Evolutionary conservation across 78 protist species (phyloP).

Genomic region (Parvularia atlantis): DNA sequence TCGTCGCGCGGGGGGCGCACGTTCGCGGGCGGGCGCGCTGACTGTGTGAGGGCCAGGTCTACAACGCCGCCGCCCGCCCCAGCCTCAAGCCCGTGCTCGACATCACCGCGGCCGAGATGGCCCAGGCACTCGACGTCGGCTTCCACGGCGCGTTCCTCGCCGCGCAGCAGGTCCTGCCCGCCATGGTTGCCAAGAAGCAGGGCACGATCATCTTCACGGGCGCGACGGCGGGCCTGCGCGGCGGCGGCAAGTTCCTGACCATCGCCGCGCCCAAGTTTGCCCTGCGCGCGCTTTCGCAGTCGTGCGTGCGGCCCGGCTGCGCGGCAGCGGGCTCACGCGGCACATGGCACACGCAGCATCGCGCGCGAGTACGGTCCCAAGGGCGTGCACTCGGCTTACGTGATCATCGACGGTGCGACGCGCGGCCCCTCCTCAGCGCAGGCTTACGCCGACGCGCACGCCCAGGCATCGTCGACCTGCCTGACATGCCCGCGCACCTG

Average conservation of each 20-base stretch:
- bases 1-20: no score
- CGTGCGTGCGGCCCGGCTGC: no score
- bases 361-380: slow-evolving; percentile 41
- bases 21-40: no score
- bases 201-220: slow-evolving; percentile 54
- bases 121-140: background rate
- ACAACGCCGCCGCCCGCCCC: no score
- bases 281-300: slow-evolving; percentile 35
- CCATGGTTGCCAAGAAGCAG: slow-evolving; percentile 19
- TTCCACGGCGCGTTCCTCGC: slow-evolving; percentile 31
- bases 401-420: slow-evolving; percentile 43
- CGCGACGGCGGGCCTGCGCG: slow-evolving; percentile 43
- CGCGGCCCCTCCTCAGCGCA: no score
- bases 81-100: no score
- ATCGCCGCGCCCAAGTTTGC: slow-evolving; percentile 34
- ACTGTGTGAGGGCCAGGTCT: no score
- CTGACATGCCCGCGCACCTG: no score
- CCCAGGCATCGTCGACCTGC: no score
- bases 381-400: slow-evolving; percentile 43
- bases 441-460: no score
- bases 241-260: slow-evolving; percentile 15
- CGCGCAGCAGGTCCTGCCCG: slow-evolving; percentile 33
- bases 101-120: slow-evolving; percentile 8
- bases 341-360: no score
- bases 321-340: no score